Base-by-base conservation (phyloP, 2,329 filamentous ascomycete genomes). In the Cladosporium sp. region DNA sequence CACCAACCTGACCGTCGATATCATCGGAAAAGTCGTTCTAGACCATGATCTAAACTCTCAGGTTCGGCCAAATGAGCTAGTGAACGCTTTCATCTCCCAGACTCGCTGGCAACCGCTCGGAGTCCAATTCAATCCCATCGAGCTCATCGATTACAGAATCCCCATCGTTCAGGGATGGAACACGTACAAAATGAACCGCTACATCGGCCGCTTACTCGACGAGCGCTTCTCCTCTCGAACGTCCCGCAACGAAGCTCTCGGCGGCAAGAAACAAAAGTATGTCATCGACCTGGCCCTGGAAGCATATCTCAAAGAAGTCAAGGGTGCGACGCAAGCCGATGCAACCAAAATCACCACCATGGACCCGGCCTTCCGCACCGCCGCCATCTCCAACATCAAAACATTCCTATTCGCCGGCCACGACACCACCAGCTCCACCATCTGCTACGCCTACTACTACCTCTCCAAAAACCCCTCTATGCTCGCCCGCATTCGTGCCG, bases 331-430 rank as follows among this genome's bases (percentile, higher is more conserved):
- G 69, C 66, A 66, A 69, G 66, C 66, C 5, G 61, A 65, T 33
- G 37, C 70, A 37, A 3, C n/a, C 4, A 67, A 73, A 46, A 70
- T 72, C 26, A 74, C 73, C 18, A 64, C 66, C 1, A 69, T 82
- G 14, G 78, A 80, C 60, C 65, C 72, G 1, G 70, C 73, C 5
- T 80, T 81, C 68, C 71, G 77, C 28, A 62, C 72, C 33, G 72
- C 74, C 14, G 76, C 76, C 1, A 70, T 80, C 44, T 69, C 68
- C 59, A 77, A 78, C 52, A 76, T 77, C 62, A 80, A 79, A 67
- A 76, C 77, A 1, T 77, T 82, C 65, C 69, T 82, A 23, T 77
- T 81, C 37, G 80, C 77, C 10, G 80, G 80, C 0, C 78, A 79
- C 57, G 79, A 81, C 28, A 82, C 80, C 2, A 81, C 78, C 10